Evolutionary conservation across 257 asterid genomes (phyloP).

Genomic region (Ilex aquifolium): DNA sequence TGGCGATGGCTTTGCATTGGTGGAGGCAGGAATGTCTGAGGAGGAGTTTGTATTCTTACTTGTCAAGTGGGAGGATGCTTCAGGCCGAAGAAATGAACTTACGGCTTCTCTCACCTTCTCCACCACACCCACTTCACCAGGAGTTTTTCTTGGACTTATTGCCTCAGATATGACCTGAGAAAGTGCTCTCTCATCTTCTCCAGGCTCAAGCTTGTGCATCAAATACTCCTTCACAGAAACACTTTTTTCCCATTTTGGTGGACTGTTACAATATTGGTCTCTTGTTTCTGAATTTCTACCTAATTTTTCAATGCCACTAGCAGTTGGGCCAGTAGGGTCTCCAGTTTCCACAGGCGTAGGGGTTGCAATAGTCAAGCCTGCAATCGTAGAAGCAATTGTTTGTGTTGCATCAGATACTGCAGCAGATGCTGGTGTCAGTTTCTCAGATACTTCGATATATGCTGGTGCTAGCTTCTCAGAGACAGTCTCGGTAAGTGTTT

Average conservation of each 20-base stretch:
- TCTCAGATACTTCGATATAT: slow-evolving; percentile 22
- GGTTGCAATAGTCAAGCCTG: slow-evolving; percentile 27
- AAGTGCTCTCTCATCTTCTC: slow-evolving; percentile 82
- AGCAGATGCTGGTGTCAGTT: slow-evolving; percentile 53
- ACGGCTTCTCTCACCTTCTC: slow-evolving; percentile 74
- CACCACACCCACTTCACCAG: slow-evolving; percentile 46
- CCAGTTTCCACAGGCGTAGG: neutral
- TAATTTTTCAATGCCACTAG: slow-evolving; percentile 8
- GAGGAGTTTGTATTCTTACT: slow-evolving; percentile 13
- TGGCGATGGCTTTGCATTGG: neutral
- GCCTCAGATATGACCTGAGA: slow-evolving; percentile 84
- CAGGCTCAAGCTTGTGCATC: slow-evolving; percentile 79
- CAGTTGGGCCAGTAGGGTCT: neutral
- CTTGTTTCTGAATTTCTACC: slow-evolving; percentile 20
- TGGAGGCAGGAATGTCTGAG: slow-evolving; percentile 9
- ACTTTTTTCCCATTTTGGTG: slow-evolving; percentile 69
- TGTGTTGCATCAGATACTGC: slow-evolving; percentile 59
- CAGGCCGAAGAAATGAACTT: slow-evolving; percentile 59
- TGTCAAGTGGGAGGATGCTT: slow-evolving; percentile 25
- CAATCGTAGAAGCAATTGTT: slow-evolving; percentile 40
- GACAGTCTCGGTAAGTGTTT: slow-evolving; percentile 32
- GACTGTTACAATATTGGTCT: slow-evolving; percentile 20
- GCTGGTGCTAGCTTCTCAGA: slow-evolving; percentile 28
- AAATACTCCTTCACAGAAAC: slow-evolving; percentile 80
- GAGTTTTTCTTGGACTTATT: slow-evolving; percentile 55